Evolutionary conservation across 768 basidiomycete genomes (phyloP).

Genomic region (Pulveroboletus sp.): DNA sequence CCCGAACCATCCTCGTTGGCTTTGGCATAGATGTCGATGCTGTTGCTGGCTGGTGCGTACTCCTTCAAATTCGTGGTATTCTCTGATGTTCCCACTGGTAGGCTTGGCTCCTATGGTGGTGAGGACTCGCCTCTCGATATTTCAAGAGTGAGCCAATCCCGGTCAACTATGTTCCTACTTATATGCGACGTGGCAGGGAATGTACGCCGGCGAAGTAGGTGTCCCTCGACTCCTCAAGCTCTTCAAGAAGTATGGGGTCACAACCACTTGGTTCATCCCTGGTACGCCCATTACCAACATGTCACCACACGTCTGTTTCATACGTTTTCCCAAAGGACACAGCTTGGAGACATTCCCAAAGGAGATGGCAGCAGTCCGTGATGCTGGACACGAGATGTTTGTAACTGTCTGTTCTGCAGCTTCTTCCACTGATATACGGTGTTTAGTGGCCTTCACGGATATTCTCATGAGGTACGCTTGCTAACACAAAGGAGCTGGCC

Average conservation of each 20-base stretch:
- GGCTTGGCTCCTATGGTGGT: conserved; percentile 76
- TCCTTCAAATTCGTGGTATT: not conserved
- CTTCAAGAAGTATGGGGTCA: conserved; percentile 66
- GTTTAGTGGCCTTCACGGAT: conserved; percentile 61
- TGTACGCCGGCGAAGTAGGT: conserved; percentile 78
- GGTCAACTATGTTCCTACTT: not conserved
- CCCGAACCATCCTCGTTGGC: conserved; percentile 53
- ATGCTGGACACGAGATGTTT: conserved; percentile 72
- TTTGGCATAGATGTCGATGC: conserved; percentile 78
- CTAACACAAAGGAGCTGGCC: not conserved
- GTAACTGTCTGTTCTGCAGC: conserved; percentile 4
- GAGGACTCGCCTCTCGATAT: conserved; percentile 70
- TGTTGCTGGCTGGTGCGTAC: conserved; percentile 63
- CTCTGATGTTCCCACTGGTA: conserved; percentile 24
- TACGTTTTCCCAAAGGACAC: conserved; percentile 43
- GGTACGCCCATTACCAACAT: conserved; percentile 33
- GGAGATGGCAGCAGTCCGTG: conserved; percentile 65
- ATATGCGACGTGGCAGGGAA: conserved; percentile 38
- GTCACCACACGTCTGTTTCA: not conserved
- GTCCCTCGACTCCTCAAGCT: conserved; percentile 65
- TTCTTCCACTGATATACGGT: not conserved
- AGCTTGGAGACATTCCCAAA: conserved; percentile 73
- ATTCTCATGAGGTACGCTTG: conserved; percentile 58
- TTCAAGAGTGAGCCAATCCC: conserved; percentile 41
- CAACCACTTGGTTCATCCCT: conserved; percentile 75